These are phyloP conservation scores for Auriscalpium vulgare DNA, from an alignment of 768 basidiomycete genomes.

Conservation along the genomic window DNA sequence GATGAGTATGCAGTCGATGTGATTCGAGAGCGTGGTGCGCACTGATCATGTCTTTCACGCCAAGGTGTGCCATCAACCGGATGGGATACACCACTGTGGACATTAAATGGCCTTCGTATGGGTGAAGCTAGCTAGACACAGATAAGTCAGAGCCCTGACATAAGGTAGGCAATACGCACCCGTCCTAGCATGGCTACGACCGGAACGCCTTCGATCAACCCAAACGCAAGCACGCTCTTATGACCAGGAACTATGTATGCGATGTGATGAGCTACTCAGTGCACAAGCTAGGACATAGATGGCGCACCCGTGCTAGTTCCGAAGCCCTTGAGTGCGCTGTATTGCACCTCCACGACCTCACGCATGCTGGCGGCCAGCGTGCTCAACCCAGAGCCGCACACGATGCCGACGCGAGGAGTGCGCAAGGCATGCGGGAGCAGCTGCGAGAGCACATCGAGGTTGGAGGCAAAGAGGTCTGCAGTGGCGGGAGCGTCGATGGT, in stretches of 20 bases:
- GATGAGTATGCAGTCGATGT: not conserved
- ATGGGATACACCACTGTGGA: slow-evolving; percentile 71
- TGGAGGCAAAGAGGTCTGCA: slow-evolving; percentile 1
- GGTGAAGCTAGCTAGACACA: slow-evolving; percentile 53
- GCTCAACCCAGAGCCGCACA: slow-evolving; percentile 81
- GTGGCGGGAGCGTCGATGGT: too few relatives aligned
- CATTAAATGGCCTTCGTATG: slow-evolving; percentile 76
- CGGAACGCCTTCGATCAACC: slow-evolving; percentile 61
- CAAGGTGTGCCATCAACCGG: slow-evolving; percentile 69
- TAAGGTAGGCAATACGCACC: slow-evolving; percentile 31
- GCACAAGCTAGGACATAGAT: not conserved
- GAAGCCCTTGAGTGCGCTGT: slow-evolving; percentile 66
- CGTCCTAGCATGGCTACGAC: slow-evolving; percentile 89
- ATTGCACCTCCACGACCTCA: slow-evolving; percentile 53
- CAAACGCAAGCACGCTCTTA: slow-evolving; percentile 74
- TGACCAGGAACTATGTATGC: slow-evolving; percentile 62
- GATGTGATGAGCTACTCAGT: not conserved
- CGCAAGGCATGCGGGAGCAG: slow-evolving; percentile 31
- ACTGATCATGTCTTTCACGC: slow-evolving; percentile 73
- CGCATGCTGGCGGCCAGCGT: slow-evolving; percentile 59
- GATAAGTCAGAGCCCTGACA: not conserved
- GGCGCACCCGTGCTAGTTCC: slow-evolving; percentile 64
- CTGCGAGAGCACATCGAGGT: slow-evolving; percentile 20
- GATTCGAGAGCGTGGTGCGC: slow-evolving; percentile 19
- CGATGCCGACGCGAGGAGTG: slow-evolving; percentile 67